Evolutionary conservation across 2,329 filamentous ascomycete species (phyloP).

Genomic region (Cadophora luteo-olivacea): DNA sequence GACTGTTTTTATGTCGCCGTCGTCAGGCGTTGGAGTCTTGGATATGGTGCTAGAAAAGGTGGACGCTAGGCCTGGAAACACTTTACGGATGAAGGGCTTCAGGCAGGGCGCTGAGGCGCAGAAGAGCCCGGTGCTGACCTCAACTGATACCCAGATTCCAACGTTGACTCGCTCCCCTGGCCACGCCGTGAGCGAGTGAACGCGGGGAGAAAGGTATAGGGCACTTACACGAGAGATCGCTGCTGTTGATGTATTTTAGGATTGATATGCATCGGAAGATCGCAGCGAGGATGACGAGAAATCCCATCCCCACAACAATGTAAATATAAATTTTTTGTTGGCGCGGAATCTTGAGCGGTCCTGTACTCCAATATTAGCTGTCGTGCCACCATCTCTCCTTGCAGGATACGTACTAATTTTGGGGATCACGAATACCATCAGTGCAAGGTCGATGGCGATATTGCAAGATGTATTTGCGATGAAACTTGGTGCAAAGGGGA

Average conservation of each 20-base stretch:
- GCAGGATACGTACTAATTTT: slow-evolving; percentile 28
- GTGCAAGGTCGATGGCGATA: slow-evolving; percentile 28
- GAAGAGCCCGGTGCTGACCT: slow-evolving; percentile 31
- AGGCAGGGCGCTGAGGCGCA: slow-evolving; percentile 32
- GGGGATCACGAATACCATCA: slow-evolving; percentile 35
- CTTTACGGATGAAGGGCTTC: slow-evolving; percentile 29
- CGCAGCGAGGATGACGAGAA: slow-evolving; percentile 30
- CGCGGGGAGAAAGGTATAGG: neutral
- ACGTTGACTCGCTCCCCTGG: slow-evolving; percentile 27
- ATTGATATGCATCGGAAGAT: slow-evolving; percentile 25
- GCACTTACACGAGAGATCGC: slow-evolving; percentile 30
- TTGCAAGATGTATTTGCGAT: slow-evolving; percentile 26
- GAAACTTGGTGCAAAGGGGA: slow-evolving; percentile 16
- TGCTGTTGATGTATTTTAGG: neutral
- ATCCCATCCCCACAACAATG: slow-evolving; percentile 28
- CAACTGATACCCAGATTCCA: slow-evolving; percentile 32
- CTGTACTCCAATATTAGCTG: slow-evolving; percentile 7
- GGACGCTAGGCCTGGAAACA: slow-evolving; percentile 23
- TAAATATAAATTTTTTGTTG: slow-evolving; percentile 31
- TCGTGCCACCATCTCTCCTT: neutral
- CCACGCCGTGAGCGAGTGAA: neutral
- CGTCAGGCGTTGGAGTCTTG: neutral
- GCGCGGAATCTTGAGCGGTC: slow-evolving; percentile 29
- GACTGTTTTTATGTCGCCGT: neutral
- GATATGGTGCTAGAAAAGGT: neutral